These are phyloP conservation scores for Euphrasia confusa DNA, from an alignment of 257 asterid species.

Conservation along the genomic window DNA sequence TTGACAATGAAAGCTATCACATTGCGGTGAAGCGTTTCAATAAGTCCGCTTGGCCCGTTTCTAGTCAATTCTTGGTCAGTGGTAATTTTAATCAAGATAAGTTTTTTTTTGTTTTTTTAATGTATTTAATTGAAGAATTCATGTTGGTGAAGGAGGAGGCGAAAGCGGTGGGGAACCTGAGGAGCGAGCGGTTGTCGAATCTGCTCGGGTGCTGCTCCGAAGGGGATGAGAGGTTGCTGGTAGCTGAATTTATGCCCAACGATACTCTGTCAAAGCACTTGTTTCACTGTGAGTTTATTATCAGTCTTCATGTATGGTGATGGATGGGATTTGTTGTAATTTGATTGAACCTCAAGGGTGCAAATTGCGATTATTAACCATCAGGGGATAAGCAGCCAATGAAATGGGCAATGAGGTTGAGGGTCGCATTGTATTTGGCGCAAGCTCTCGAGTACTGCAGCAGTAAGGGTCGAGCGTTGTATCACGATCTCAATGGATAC, in stretches of 20 bases:
- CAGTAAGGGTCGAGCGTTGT: constrained; percentile 43
- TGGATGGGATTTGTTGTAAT: background rate
- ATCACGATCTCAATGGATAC: constrained; percentile 59
- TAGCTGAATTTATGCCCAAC: constrained; percentile 54
- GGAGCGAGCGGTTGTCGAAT: constrained; percentile 50
- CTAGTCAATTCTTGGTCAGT: constrained; percentile 50
- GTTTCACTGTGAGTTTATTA: constrained; percentile 40
- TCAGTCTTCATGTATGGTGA: background rate
- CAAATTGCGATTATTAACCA: background rate
- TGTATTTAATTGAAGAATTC: background rate
- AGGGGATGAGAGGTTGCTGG: constrained; percentile 50
- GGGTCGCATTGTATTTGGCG: constrained; percentile 49
- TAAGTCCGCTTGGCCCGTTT: constrained; percentile 56
- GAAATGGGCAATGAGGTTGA: constrained; percentile 63
- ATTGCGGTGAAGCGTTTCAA: constrained; percentile 57
- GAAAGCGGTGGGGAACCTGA: constrained; percentile 44
- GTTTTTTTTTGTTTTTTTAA: background rate
- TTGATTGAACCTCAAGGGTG: background rate
- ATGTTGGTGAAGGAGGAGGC: constrained; percentile 42
- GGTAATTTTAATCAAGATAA: constrained; percentile 14
- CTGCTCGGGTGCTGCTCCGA: constrained; percentile 45
- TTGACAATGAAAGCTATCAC: constrained; percentile 30
- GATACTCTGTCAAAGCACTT: constrained; percentile 52
- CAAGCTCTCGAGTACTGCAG: constrained; percentile 57
- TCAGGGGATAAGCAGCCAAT: constrained; percentile 57